Conservation (phyloP, 202 grass and related monocot genomes). For the Saccharum hybrid region DNA sequence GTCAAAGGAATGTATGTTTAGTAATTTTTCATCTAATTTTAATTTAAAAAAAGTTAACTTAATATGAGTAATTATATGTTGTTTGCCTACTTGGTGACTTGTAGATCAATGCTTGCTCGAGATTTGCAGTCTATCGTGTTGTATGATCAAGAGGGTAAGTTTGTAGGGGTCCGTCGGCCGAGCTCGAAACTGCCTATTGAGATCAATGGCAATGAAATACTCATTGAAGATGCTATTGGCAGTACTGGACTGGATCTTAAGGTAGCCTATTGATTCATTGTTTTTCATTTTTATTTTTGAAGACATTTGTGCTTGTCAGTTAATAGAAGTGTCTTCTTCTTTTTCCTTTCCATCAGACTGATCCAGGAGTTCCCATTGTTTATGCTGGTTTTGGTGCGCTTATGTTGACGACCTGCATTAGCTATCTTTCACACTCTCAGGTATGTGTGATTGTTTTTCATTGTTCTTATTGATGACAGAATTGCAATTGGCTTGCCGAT, state of each 20-base stretch:
- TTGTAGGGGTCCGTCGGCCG: constrained; percentile 89
- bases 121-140: constrained; percentile 94
- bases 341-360: constrained; percentile 54
- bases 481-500: not conserved
- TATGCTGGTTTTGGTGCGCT: constrained; percentile 98
- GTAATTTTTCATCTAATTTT: constrained; percentile 31
- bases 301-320: not conserved
- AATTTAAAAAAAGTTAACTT: not conserved
- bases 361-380: constrained; percentile 91
- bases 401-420: constrained; percentile 92
- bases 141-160: constrained; percentile 99
- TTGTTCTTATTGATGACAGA: not conserved
- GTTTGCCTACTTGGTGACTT: constrained; percentile 10
- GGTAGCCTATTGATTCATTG: constrained; percentile 38
- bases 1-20: constrained; percentile 93
- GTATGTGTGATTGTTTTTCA: constrained; percentile 31
- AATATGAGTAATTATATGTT: constrained; percentile 10
- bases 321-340: constrained; percentile 13
- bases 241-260: constrained; percentile 93
- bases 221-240: constrained; percentile 95
- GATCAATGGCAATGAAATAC: constrained; percentile 92
- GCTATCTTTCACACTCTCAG: constrained; percentile 93
- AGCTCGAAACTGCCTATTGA: constrained; percentile 92
- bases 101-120: constrained; percentile 96
- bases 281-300: constrained; percentile 1